These are phyloP conservation scores for Fomitopsis serialis DNA, from an alignment of 768 basidiomycete species.

Conservation along the genomic window DNA sequence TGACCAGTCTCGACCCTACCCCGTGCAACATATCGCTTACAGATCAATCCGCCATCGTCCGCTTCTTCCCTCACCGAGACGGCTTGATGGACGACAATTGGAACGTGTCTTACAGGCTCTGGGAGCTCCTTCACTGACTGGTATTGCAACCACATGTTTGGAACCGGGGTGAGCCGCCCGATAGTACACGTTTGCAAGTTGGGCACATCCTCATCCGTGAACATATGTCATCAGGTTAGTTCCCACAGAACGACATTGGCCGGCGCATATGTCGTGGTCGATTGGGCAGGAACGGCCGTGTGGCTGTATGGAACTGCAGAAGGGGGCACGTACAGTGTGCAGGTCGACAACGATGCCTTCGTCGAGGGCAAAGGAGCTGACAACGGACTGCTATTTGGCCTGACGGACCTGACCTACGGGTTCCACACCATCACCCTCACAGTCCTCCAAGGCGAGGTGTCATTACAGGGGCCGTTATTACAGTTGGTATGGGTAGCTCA, in stretches of 20 bases:
- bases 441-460: not conserved
- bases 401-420: not conserved
- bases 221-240: not conserved
- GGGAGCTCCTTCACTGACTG: not conserved
- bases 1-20: too few relatives aligned
- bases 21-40: not conserved
- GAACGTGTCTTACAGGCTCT: not conserved
- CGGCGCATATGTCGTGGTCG: not conserved
- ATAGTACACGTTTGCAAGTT: too few relatives aligned
- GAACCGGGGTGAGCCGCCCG: not conserved
- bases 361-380: not conserved
- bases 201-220: too few relatives aligned
- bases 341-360: not conserved
- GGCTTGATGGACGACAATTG: not conserved
- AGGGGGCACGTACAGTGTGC: not conserved
- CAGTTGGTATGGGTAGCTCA: not conserved
- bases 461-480: not conserved
- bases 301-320: not conserved
- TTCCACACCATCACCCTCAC: not conserved
- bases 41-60: not conserved
- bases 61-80: not conserved
- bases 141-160: not conserved
- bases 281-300: not conserved
- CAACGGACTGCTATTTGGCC: not conserved
- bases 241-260: not conserved